A percentile compares a stretch with the other conserved stretches of the same genome.
Conservation (phyloP, 495 filamentous ascomycete species). For the Neurospora sp. region DNA sequence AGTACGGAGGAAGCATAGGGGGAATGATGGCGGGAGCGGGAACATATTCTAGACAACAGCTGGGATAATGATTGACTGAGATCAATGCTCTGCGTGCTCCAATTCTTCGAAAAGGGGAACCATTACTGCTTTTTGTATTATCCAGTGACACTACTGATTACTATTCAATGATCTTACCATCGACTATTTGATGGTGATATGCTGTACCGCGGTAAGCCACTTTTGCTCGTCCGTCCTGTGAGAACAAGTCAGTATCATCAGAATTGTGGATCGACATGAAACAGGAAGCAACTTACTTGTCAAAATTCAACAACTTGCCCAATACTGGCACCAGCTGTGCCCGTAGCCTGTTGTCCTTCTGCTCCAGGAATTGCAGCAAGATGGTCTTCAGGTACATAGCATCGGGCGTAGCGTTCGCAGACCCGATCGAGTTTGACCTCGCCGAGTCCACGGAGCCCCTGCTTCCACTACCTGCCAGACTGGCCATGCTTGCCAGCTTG, state of each 20-base stretch:
- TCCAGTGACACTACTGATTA: neutral
- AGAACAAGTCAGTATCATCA: constrained; percentile 3
- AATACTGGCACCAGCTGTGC: constrained; percentile 86
- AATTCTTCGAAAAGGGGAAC: neutral
- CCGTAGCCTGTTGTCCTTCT: constrained; percentile 84
- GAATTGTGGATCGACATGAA: neutral
- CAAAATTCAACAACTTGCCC: constrained; percentile 84
- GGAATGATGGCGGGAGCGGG: neutral
- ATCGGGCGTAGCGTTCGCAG: constrained; percentile 43
- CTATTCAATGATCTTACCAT: neutral
- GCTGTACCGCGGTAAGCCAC: constrained; percentile 69
- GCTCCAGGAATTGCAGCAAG: constrained; percentile 86
- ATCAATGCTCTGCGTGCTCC: neutral
- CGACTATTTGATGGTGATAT: constrained; percentile 19
- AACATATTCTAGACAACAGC: too few species aligned
- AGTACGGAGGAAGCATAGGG: neutral
- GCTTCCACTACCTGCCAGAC: constrained; percentile 9
- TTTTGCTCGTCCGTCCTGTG: constrained; percentile 74
- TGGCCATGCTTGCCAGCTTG: constrained; percentile 14
- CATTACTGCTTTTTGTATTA: neutral
- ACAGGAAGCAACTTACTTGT: constrained; percentile 50
- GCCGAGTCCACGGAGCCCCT: constrained; percentile 6
- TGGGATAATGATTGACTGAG: too few species aligned
- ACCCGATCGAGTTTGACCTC: neutral
- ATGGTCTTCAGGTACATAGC: constrained; percentile 93